Evolutionary conservation across 2,329 filamentous ascomycete species (phyloP).

Genomic region (Xylaria polymorpha): DNA sequence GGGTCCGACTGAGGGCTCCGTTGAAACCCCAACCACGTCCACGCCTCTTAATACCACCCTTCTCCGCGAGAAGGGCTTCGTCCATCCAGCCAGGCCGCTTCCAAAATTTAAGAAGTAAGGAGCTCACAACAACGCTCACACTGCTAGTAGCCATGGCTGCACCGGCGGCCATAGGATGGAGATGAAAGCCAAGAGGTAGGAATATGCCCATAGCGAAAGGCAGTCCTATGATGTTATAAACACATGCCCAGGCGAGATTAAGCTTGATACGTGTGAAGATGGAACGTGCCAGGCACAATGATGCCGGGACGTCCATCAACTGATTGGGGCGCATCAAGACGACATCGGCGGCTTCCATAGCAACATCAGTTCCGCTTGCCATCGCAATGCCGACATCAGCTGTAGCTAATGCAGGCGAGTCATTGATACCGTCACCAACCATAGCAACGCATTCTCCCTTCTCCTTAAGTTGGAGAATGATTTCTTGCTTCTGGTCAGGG

Average conservation of each 20-base stretch:
- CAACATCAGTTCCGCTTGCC: conserved; percentile 91
- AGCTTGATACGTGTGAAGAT: conserved; percentile 95
- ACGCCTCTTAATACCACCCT: conserved; percentile 58
- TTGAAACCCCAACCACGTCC: conserved; percentile 56
- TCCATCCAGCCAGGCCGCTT: conserved; percentile 87
- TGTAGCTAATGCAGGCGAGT: conserved; percentile 92
- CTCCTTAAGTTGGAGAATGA: conserved; percentile 81
- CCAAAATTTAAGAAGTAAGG: conserved; percentile 88
- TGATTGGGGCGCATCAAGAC: conserved; percentile 95
- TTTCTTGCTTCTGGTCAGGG: conserved; percentile 89
- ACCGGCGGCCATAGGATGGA: conserved; percentile 94
- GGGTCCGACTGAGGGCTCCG: conserved; percentile 56
- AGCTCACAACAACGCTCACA: conserved; percentile 88
- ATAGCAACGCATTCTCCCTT: conserved; percentile 86
- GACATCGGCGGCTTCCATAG: conserved; percentile 96
- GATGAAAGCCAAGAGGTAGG: conserved; percentile 84
- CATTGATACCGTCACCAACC: conserved; percentile 99
- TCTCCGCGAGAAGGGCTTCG: conserved; percentile 71
- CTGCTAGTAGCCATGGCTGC: conserved; percentile 93
- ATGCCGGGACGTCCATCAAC: conserved; percentile 90
- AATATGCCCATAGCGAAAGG: conserved; percentile 98
- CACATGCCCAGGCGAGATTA: conserved; percentile 91
- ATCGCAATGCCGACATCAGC: conserved; percentile 95
- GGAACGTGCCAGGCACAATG: conserved; percentile 80
- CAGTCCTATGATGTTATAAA: conserved; percentile 91